Evolutionary conservation across 352 stramenopile genomes (phyloP).

Genomic region (Phytophthora sp.): DNA sequence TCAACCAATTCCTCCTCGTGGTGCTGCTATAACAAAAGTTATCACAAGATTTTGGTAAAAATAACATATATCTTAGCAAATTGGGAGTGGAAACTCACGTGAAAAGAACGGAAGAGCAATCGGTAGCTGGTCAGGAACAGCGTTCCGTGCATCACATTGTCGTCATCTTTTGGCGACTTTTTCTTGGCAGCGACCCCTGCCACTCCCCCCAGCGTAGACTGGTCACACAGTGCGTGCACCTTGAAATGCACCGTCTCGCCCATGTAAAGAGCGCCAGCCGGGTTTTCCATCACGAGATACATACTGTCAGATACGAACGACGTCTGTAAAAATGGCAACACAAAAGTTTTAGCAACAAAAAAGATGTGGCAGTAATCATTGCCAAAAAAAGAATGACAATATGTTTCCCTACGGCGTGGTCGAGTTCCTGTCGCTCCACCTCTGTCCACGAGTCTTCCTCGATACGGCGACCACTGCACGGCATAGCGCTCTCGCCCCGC

Average conservation of each 20-base stretch:
- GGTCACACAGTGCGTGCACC: slow-evolving; percentile 72
- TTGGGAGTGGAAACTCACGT: slow-evolving; percentile 40
- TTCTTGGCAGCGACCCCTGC: slow-evolving; percentile 32
- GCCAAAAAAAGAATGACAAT: neutral
- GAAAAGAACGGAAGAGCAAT: slow-evolving; percentile 77
- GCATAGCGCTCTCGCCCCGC: slow-evolving; percentile 3
- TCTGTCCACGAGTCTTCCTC: slow-evolving; percentile 90
- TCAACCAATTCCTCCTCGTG: slow-evolving; percentile 62
- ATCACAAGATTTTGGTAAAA: neutral
- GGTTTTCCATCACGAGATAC: slow-evolving; percentile 81
- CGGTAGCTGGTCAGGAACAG: slow-evolving; percentile 80
- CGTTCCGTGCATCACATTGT: slow-evolving; percentile 59
- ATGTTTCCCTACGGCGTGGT: slow-evolving; percentile 63
- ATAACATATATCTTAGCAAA: slow-evolving; percentile 8
- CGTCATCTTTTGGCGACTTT: slow-evolving; percentile 11
- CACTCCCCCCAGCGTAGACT: slow-evolving; percentile 49
- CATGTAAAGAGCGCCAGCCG: slow-evolving; percentile 54
- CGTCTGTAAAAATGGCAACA: slow-evolving; percentile 47
- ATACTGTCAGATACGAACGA: slow-evolving; percentile 82
- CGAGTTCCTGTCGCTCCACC: slow-evolving; percentile 79
- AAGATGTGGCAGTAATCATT: slow-evolving; percentile 16
- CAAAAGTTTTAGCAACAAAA: neutral
- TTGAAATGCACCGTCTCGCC: slow-evolving; percentile 79
- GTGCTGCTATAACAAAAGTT: slow-evolving; percentile 22
- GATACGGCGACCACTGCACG: slow-evolving; percentile 31